Base-by-base conservation (phyloP, 2,329 filamentous ascomycete genomes). In the Calonectria pseudoturangicola region DNA sequence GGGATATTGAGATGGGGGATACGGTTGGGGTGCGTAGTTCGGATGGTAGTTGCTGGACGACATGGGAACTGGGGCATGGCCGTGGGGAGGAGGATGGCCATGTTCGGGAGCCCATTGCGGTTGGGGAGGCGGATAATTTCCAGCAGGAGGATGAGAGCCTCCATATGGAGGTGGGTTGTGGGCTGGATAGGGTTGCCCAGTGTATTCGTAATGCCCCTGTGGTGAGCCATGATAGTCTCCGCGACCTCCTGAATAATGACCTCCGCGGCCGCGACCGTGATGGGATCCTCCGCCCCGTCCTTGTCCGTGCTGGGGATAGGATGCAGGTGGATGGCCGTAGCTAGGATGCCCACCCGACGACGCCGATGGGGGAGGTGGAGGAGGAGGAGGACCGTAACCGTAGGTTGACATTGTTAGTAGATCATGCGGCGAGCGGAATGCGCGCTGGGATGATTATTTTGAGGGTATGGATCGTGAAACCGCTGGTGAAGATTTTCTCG, bases 21-120 rank as follows among this genome's bases (percentile, higher is more conserved):
- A 92, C 10, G 85, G 81, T 76, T 91, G 91, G 48, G 88, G 87
- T 47, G 89, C 87, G 79, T 91, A 92, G 81, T 89, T 90, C 41
- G 89, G 89, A 75, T 91, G 90, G 77, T 91, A 91, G 77, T 89
- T 89, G 73, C 87, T 85, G 39, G 88, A 83, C 63, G 89, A 86
- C 41, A 91, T 82, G 33, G 88, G 87, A 67, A 85, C 80, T 48
- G 86, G 85, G 51, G 84, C 82, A 77, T 89, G 89, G 41, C 86
- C 81, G 28, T 87, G 84, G n/a, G 83, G 81, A 74, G 85, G 84
- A 66, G 85, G 84, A 39, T 84, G 83, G 7, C 79, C 81, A 64
- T 84, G 84, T 18, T 87, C 85, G 39, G 83, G 81, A 27, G 82
- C 77, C 85, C 85, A 87, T 76, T 87, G 86, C 63, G 85, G 83